Percentiles rank a stretch among this genome's conserved stretches.
phyloP scores from a whole-genome alignment of 75 land plant genomes.

The Sequoia sempervirens region DNA sequence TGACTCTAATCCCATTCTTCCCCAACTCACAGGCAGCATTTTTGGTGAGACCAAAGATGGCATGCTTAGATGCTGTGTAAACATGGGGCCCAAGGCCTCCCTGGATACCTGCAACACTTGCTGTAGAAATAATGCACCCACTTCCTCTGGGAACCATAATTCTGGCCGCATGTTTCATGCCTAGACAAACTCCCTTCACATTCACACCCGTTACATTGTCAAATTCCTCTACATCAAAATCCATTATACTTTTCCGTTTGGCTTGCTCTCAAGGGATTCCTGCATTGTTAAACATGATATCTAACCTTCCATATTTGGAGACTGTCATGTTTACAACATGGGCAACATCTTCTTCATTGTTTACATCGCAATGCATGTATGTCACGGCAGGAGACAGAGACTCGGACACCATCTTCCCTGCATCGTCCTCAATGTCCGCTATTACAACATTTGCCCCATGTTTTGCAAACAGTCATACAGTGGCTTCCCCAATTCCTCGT shows the following conservation, averaged over 20 bases:
- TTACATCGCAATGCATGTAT: constrained; percentile 70
- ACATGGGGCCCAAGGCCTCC: constrained; percentile 56
- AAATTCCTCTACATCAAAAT: constrained; percentile 51
- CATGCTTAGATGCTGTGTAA: constrained; percentile 66
- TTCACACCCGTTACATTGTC: constrained; percentile 60
- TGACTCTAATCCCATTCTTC: constrained; percentile 54
- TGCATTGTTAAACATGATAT: constrained; percentile 74
- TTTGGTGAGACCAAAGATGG: constrained; percentile 54
- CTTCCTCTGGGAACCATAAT: constrained; percentile 43
- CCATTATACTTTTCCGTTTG: constrained; percentile 43
- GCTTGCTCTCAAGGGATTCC: constrained; percentile 53
- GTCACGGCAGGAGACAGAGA: constrained; percentile 21
- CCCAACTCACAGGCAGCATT: constrained; percentile 69
- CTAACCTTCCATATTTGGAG: constrained; percentile 39
- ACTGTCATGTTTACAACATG: constrained; percentile 32
- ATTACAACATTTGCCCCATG: constrained; percentile 77
- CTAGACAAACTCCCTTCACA: constrained; percentile 58
- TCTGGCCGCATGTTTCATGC: constrained; percentile 84
- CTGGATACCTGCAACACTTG: constrained; percentile 55
- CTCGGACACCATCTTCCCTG: constrained; percentile 30
- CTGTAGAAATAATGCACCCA: constrained; percentile 62
- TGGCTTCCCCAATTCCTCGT: constrained; percentile 78
- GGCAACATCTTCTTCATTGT: constrained; percentile 49
- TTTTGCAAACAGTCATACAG: constrained; percentile 48
- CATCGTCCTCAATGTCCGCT: constrained; percentile 55